Evolutionary conservation across 257 asterid genomes (phyloP), one percentile per base, ranked within the genome.

Genomic region (Handroanthus guayacan): DNA sequence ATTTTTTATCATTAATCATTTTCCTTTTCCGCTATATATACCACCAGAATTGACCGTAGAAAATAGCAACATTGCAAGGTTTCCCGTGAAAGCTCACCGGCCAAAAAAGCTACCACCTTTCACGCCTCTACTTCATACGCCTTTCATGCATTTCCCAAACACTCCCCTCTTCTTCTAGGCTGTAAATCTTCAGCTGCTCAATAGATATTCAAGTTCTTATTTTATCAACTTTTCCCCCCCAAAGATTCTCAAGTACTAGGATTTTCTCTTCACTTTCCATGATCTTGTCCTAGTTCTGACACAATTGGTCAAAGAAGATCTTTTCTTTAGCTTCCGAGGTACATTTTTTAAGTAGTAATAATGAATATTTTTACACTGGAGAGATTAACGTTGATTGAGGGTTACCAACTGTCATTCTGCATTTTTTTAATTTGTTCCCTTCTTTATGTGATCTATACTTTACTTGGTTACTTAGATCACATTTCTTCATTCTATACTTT

Each of bases 81-180:
- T 84, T 87, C 96, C 72, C 91, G 97, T 92, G 95, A 89, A 70
- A 84, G 77, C 81, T 87, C 96, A 83, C 87, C 78, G 72, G 93
- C 85, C 85, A 82, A 81, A 75, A 84, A 84, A 85, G 79, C 88
- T 71, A 74, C 80, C 85, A 69, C 85, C 82, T 73, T 71, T 58
- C 77, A 64, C 76, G 2, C 73, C 78, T 58, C 79, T 36, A 20
- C 71, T 66, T 72, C 73, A 54, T 20, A 17, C 2, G 12, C 63
- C 39, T 47, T 72, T 56, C 83, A 73, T 80, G 76, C 80, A 68
- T 68, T 74, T 41, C 43, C 63, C 38, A 68, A 50, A 75, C n/a
- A 9, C 13, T 34, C 39, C 11, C 14, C 58, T 14, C 25, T 39
- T 54, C 39, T 74, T n/a, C 18, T 47, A 37, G 65, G 41, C 58